Evolutionary conservation across 108 stramenopile species (phyloP).

Genomic region (Nitzschia sp.): DNA sequence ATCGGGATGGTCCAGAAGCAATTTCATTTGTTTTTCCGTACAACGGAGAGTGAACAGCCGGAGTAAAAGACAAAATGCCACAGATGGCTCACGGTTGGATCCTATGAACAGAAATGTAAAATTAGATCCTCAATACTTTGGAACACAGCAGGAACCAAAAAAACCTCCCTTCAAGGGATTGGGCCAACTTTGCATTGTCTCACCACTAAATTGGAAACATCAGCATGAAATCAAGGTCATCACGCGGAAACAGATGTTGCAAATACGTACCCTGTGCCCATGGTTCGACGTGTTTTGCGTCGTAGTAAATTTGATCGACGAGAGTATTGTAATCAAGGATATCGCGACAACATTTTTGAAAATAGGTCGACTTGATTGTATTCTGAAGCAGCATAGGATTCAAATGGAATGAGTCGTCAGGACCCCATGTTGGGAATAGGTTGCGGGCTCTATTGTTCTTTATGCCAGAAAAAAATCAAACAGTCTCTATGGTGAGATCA

Average conservation of each 20-base stretch:
- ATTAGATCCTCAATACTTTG: too few relatives aligned
- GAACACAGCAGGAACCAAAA: too few relatives aligned
- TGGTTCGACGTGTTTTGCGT: slow-evolving; percentile 90
- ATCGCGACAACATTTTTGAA: slow-evolving; percentile 78
- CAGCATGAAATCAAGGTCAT: too few relatives aligned
- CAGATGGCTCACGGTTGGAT: slow-evolving; percentile 61
- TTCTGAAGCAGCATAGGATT: slow-evolving; percentile 88
- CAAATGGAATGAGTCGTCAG: slow-evolving; percentile 86
- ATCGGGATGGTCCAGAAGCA: slow-evolving; percentile 85
- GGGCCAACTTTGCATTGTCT: too few relatives aligned
- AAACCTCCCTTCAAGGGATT: too few relatives aligned
- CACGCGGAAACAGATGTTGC: too few relatives aligned
- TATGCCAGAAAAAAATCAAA: background rate
- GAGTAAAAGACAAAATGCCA: slow-evolving; percentile 92
- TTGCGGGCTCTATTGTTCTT: slow-evolving; percentile 50
- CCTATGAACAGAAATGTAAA: background rate
- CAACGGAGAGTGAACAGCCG: slow-evolving; percentile 88
- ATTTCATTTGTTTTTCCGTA: slow-evolving; percentile 88
- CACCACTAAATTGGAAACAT: too few relatives aligned
- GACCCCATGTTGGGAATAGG: slow-evolving; percentile 66
- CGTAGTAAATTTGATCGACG: slow-evolving; percentile 91
- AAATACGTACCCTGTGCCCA: slow-evolving; percentile 73
- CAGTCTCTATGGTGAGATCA: background rate
- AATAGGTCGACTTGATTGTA: slow-evolving; percentile 82
- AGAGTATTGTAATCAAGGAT: slow-evolving; percentile 81